A percentile compares a stretch with the other conserved stretches of the same genome.
Conservation (phyloP, 169 alveolate genomes). For the Cryptosporidium tyzzeri region DNA sequence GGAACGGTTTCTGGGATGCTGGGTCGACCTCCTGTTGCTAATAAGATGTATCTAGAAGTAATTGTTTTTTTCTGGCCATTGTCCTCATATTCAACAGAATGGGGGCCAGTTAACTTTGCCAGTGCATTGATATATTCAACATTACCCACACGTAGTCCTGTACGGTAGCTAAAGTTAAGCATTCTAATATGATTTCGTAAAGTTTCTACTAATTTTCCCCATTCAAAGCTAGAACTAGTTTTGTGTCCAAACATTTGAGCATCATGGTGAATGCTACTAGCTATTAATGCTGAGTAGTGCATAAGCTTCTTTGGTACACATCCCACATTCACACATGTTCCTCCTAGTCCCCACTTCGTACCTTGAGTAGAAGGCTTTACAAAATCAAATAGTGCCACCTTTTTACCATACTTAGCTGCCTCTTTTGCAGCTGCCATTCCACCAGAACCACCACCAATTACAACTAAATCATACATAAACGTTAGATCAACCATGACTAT, state of each 20-base stretch:
- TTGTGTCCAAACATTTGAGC: constrained; percentile 80
- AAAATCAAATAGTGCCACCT: constrained; percentile 94
- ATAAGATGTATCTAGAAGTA: constrained; percentile 90
- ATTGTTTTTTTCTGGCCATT: constrained; percentile 83
- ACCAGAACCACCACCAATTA: constrained; percentile 94
- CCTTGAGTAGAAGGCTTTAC: constrained; percentile 97
- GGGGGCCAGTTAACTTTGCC: constrained; percentile 83
- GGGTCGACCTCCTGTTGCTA: constrained; percentile 98
- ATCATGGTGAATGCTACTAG: constrained; percentile 84
- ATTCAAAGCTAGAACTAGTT: constrained; percentile 77
- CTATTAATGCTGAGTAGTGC: constrained; percentile 94
- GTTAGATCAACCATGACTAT: constrained; percentile 29
- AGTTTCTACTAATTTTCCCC: constrained; percentile 89
- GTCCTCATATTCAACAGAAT: constrained; percentile 80
- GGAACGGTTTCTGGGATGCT: constrained; percentile 89
- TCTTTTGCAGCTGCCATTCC: constrained; percentile 95
- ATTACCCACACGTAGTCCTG: constrained; percentile 85
- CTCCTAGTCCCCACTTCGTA: constrained; percentile 97
- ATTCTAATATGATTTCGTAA: constrained; percentile 91
- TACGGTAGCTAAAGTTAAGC: constrained; percentile 93
- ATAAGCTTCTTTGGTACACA: constrained; percentile 98
- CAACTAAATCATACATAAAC: constrained; percentile 84
- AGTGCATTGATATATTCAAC: constrained; percentile 91
- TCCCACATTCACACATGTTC: constrained; percentile 99
- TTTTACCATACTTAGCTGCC: constrained; percentile 94